Percentiles rank a stretch among this genome's conserved stretches.
These are phyloP conservation scores for Zygotorulaspora mrakii DNA, from an alignment of 1,139 yeast species.

Conservation along the genomic window DNA sequence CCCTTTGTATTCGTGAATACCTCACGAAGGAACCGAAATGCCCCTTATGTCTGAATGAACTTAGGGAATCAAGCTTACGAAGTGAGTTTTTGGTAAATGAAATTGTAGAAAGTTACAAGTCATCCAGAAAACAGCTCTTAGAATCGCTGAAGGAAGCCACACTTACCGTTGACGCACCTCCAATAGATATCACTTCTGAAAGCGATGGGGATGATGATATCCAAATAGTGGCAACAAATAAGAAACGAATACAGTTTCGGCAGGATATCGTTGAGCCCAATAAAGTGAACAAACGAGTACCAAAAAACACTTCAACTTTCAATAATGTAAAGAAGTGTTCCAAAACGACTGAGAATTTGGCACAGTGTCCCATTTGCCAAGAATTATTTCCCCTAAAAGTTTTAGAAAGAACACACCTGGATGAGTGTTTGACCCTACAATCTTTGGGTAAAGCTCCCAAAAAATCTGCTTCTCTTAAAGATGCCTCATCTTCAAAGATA, in stretches of 20 bases:
- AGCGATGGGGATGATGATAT: slow-evolving; percentile 32
- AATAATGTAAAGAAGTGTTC: slow-evolving; percentile 9
- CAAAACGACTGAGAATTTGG: slow-evolving; percentile 29
- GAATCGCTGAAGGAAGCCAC: slow-evolving; percentile 14
- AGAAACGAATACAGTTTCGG: slow-evolving; percentile 18
- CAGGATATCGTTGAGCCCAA: slow-evolving; percentile 1
- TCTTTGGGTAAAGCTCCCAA: slow-evolving; percentile 20
- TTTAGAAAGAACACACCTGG: slow-evolving; percentile 67
- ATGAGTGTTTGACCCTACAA: slow-evolving; percentile 50
- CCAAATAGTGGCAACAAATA: slow-evolving; percentile 25
- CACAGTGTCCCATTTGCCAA: slow-evolving; percentile 70
- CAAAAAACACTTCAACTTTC: slow-evolving; percentile 18
- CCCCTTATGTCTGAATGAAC: slow-evolving; percentile 74
- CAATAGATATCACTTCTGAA: slow-evolving; percentile 24
- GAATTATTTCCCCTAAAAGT: slow-evolving; percentile 52
- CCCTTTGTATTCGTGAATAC: slow-evolving; percentile 77
- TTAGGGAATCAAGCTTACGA: slow-evolving; percentile 66
- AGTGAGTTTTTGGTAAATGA: slow-evolving; percentile 74
- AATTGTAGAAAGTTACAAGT: slow-evolving; percentile 53
- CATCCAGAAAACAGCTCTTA: slow-evolving; percentile 39
- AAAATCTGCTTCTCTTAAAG: background rate
- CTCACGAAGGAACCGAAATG: slow-evolving; percentile 59
- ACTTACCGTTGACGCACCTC: slow-evolving; percentile 10
- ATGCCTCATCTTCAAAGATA: slow-evolving; percentile 3
- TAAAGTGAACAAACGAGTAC: slow-evolving; percentile 12